Base-by-base conservation (phyloP, 345 rosid genomes). In the Murraya paniculata region DNA sequence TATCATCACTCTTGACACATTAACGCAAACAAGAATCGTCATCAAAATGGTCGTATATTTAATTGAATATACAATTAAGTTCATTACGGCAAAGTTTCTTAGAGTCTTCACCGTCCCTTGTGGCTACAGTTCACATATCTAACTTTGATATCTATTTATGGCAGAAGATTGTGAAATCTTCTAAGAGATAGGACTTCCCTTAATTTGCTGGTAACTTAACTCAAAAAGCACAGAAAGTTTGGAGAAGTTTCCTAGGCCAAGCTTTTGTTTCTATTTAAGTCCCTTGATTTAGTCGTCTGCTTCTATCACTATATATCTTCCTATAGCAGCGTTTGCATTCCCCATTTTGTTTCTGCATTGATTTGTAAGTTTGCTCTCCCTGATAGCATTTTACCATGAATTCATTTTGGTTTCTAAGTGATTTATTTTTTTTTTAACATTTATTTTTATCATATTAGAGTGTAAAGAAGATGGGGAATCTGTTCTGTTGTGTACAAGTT, bases 391-490 rank as follows among this genome's bases (percentile, higher is more conserved):
- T 45, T 45, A 13, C 18, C 50, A 45, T 13, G 50, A 45, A 53
- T 18, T 53, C 21, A 16, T 53, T 53, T 16, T 53, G 57, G 57
- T 53, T 53, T 53, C 57, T 18, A 4, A 18, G 57, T 53, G 57
- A 18, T 4, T 18, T 13, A 45, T 45, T 45, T 45, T 1, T 50
- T 48, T 48, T 48, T 48, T n/a, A n/a, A 13, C 53, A 48, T 48
- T 16, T 56, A 30, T 25, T 24, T 35, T 64, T n/a, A 18, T 36
- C 65, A 36, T 64, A 25, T 69, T 74, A 60, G 82, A 50, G 57
- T 50, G 53, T 62, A 80, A 77, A 86, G 80, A 78, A 79, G 73
- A 90, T 90, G 94, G 94, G 94, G 10, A 84, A 90, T 71, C 56
- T 84, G 8, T 74, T 86, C 7, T 83, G 94, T 39, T 89, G 89